Evolutionary conservation across 768 basidiomycete species (phyloP).

Genomic region (Serendipita sp.): DNA sequence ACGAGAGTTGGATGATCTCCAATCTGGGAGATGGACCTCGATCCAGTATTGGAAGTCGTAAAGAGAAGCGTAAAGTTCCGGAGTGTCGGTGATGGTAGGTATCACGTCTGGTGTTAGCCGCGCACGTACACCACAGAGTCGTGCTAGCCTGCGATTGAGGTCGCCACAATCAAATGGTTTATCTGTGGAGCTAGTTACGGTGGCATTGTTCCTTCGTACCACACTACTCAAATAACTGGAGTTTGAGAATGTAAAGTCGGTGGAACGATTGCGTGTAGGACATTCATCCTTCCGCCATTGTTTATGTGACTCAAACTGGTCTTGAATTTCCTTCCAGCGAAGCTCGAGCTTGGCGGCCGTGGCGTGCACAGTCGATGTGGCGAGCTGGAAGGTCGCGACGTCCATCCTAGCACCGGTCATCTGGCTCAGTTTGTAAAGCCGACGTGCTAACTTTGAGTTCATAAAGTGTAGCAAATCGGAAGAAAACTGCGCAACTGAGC

Average conservation of each 20-base stretch:
- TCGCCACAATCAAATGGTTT: not conserved
- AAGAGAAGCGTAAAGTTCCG: not conserved
- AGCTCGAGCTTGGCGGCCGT: slow-evolving; percentile 16
- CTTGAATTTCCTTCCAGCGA: slow-evolving; percentile 22
- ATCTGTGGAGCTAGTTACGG: not conserved
- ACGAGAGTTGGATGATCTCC: not conserved
- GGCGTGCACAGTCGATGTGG: slow-evolving; percentile 1
- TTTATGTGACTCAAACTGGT: slow-evolving; percentile 14
- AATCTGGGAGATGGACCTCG: not conserved
- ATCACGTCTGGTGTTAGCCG: not conserved
- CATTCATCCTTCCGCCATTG: slow-evolving; percentile 11
- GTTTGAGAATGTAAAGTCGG: not conserved
- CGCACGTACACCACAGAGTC: not conserved
- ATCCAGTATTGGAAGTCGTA: not conserved
- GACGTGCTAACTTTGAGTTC: slow-evolving; percentile 16
- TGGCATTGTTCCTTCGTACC: not conserved
- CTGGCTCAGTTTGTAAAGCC: slow-evolving; percentile 10
- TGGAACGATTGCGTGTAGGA: not conserved
- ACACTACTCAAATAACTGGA: not conserved
- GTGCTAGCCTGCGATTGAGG: not conserved
- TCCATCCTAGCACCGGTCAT: slow-evolving; percentile 10
- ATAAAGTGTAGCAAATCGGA: slow-evolving; percentile 18
- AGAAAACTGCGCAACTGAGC: slow-evolving; percentile 5
- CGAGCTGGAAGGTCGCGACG: not conserved
- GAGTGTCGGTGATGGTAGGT: not conserved